These are phyloP conservation scores for Pyricularia pennisetigena DNA, from an alignment of 2,329 filamentous ascomycete species.

Conservation along the genomic window DNA sequence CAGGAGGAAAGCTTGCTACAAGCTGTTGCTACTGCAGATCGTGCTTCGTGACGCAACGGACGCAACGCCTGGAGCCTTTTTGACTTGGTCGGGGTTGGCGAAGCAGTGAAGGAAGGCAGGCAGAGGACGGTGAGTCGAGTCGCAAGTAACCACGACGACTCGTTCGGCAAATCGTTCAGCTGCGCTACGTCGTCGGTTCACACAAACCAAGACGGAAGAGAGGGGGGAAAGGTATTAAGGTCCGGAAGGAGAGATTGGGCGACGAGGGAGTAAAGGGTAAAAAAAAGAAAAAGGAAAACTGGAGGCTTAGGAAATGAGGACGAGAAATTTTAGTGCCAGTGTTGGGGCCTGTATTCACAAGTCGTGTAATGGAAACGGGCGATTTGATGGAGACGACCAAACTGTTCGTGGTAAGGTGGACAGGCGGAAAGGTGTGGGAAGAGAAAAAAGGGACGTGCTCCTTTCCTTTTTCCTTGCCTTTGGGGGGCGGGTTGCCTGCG, in stretches of 20 bases:
- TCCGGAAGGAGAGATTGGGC: conserved; percentile 9
- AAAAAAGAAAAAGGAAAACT: not conserved
- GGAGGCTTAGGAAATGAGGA: not conserved
- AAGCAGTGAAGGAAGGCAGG: conserved; percentile 2
- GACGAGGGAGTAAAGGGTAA: conserved; percentile 4
- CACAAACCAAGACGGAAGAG: conserved; percentile 6
- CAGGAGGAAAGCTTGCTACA: not conserved
- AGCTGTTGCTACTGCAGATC: not conserved
- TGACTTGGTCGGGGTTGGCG: not conserved
- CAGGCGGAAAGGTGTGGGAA: not conserved
- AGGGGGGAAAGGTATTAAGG: conserved; percentile 10
- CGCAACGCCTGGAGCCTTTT: not conserved
- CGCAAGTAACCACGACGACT: conserved; percentile 1
- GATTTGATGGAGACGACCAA: not conserved
- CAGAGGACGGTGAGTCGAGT: conserved; percentile 1
- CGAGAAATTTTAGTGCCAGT: conserved; percentile 7
- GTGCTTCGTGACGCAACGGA: not conserved
- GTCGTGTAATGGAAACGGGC: not conserved
- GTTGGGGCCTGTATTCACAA: conserved; percentile 7
- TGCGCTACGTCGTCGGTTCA: not conserved
- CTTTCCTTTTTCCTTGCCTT: not conserved
- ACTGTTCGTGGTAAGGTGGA: not conserved
- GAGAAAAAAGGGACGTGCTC: not conserved
- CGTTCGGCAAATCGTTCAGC: not conserved
- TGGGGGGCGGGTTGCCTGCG: not conserved